phyloP scores from a whole-genome alignment of 2,329 filamentous ascomycete genomes.

The Pseudopyricularia cyperi region DNA sequence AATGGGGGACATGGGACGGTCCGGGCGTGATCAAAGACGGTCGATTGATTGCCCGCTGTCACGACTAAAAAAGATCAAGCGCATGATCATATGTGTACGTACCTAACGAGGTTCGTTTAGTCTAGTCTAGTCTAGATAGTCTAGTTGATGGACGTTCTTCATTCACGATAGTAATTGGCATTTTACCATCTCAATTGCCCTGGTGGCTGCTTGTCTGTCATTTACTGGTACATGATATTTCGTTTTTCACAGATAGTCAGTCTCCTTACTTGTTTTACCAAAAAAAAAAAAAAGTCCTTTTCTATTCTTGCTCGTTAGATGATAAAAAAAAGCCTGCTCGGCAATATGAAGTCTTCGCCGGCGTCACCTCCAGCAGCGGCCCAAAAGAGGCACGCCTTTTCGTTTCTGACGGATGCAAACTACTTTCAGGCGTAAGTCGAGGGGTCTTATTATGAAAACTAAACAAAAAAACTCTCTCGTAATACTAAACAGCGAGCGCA shows the following conservation, averaged over 20 bases:
- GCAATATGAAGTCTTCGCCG: neutral
- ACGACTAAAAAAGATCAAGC: too few relatives aligned
- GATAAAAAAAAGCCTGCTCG: neutral
- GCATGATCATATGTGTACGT: too few relatives aligned
- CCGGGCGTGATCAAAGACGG: too few relatives aligned
- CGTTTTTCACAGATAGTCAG: too few relatives aligned
- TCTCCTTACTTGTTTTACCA: too few relatives aligned
- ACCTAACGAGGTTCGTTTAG: neutral
- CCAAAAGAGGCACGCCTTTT: slow-evolving; percentile 3
- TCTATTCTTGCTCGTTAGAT: neutral
- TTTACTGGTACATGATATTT: neutral
- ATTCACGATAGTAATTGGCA: neutral
- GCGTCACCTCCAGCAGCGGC: neutral
- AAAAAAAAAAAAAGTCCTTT: too few relatives aligned
- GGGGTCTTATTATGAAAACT: too few relatives aligned
- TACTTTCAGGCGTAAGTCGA: slow-evolving; percentile 6
- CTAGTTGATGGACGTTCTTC: too few relatives aligned
- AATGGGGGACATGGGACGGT: too few relatives aligned
- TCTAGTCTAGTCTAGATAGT: too few relatives aligned
- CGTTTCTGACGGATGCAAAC: slow-evolving; percentile 5
- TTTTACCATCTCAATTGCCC: neutral
- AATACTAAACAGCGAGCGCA: neutral
- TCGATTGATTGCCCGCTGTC: too few relatives aligned
- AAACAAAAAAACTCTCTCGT: too few relatives aligned
- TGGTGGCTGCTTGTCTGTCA: neutral